These are phyloP conservation scores for Macrocybe gigantea DNA, from an alignment of 768 basidiomycete species.

Conservation along the genomic window DNA sequence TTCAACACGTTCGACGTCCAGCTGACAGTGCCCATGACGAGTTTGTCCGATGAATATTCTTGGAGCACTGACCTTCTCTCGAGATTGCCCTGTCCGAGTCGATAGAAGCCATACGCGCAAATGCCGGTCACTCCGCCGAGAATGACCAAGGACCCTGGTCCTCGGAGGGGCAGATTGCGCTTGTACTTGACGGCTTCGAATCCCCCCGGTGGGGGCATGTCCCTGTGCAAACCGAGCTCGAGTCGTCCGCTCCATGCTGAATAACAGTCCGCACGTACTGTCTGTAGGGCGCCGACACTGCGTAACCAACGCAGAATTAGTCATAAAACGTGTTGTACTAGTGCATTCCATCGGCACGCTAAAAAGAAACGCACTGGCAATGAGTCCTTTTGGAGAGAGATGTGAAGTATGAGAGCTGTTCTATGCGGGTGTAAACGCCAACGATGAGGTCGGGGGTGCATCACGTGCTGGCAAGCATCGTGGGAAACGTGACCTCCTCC, in stretches of 20 bases:
- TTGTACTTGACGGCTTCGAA: slow-evolving; percentile 94
- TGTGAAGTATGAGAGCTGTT: no score
- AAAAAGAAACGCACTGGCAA: slow-evolving; percentile 9
- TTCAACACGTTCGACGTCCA: slow-evolving; percentile 64
- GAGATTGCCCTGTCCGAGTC: slow-evolving; percentile 83
- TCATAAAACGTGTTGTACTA: slow-evolving; percentile 2
- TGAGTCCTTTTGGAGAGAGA: no score
- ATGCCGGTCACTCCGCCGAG: slow-evolving; percentile 83
- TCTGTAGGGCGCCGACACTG: slow-evolving; percentile 58
- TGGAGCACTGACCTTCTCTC: slow-evolving; percentile 67
- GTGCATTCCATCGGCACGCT: no score
- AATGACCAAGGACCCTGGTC: slow-evolving; percentile 79
- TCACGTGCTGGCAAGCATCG: no score
- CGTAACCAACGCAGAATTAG: slow-evolving; percentile 4
- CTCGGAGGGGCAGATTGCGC: slow-evolving; percentile 87
- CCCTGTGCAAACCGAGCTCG: slow-evolving; percentile 44
- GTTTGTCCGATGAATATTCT: slow-evolving; percentile 9
- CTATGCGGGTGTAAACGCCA: no score
- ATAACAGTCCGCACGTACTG: slow-evolving; percentile 42
- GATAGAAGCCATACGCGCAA: slow-evolving; percentile 90
- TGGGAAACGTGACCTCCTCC: no score
- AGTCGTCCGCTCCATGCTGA: slow-evolving; percentile 18
- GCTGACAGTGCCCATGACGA: slow-evolving; percentile 37
- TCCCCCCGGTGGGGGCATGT: slow-evolving; percentile 92
- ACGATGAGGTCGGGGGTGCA: no score